Base-by-base conservation (phyloP, 306 rosid species). In the Trichosanthes truncata region DNA sequence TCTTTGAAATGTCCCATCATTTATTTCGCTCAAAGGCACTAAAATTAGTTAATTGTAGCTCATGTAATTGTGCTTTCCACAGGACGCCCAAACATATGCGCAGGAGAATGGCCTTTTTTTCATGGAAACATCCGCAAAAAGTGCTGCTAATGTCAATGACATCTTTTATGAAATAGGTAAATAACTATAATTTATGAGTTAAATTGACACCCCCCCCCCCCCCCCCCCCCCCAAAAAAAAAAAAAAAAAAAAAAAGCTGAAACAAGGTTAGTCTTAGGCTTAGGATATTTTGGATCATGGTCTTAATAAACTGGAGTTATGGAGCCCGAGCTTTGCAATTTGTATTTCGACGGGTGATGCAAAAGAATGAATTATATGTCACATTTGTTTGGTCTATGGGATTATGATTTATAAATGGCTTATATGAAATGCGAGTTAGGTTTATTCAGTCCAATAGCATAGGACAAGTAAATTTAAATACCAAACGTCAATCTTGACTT, bases 121-220 rank as follows among this genome's bases (percentile, higher is more conserved):
- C 84, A 76, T 88, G 72, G 91, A 88, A 86, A 88, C 91, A 73
- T 88, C 91, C 84, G 89, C 91, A 78, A 88, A 88, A 82, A 88
- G 83, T 81, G 89, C 91, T 17, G 48, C 89, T 80, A 88, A 88
- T 62, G 91, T 88, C 56, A 88, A 88, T 40, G 91, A 88, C 53
- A 68, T 88, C 35, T 88, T 88, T 84, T 83, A 86, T 26, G 91
- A 88, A 83, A 88, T 88, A 80, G 91, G 91, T 88, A 84, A 43
- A 46, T 79, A 51, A 17, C 46, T 69, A 29, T n/a, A 14, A 56
- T 31, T 56, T n/a, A 40, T 57, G 66, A 25, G 20, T 61, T 9
- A 1, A 61, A 26, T 5, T 26, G 38, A 13, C 60, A 6, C 33
- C 65, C 26, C 15, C 29, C 49, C 74, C 29, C 49, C 45, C 49